phyloP scores from a whole-genome alignment of 2,329 filamentous ascomycete species.

The Aspergillus intermedius region DNA sequence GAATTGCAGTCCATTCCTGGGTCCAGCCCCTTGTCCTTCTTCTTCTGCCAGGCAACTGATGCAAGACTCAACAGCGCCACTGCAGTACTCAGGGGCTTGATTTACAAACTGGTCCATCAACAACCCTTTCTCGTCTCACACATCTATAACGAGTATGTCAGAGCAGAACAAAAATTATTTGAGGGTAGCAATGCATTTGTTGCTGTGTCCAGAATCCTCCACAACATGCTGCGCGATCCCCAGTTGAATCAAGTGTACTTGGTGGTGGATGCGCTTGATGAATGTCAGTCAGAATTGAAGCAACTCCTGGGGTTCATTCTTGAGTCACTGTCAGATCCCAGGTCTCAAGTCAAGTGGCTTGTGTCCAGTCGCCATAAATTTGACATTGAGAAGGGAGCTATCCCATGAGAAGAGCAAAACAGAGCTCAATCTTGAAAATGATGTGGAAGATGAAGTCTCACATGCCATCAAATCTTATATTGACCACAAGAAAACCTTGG shows the following conservation, averaged over 20 bases:
- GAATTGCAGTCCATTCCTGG: conserved; percentile 5
- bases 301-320: conserved; percentile 34
- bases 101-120: conserved; percentile 35
- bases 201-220: conserved; percentile 33
- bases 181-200: conserved; percentile 33
- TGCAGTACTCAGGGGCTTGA: conserved; percentile 39
- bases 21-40: conserved; percentile 15
- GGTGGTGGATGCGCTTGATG: conserved; percentile 45
- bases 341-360: conserved; percentile 35
- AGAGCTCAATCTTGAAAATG: conserved; percentile 20
- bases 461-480: neutral
- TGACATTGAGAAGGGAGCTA: conserved; percentile 31
- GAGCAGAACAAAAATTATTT: conserved; percentile 32
- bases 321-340: conserved; percentile 8
- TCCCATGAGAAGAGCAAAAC: neutral
- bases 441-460: neutral
- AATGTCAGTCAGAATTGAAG: conserved; percentile 27
- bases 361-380: conserved; percentile 40
- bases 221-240: conserved; percentile 33
- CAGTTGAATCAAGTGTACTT: conserved; percentile 24
- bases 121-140: conserved; percentile 29
- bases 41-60: conserved; percentile 41
- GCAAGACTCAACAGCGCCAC: conserved; percentile 31
- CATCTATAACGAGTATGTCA: conserved; percentile 29
- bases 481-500: neutral